phyloP scores from a whole-genome alignment of 345 rosid genomes.

The Hibiscus syriacus region DNA sequence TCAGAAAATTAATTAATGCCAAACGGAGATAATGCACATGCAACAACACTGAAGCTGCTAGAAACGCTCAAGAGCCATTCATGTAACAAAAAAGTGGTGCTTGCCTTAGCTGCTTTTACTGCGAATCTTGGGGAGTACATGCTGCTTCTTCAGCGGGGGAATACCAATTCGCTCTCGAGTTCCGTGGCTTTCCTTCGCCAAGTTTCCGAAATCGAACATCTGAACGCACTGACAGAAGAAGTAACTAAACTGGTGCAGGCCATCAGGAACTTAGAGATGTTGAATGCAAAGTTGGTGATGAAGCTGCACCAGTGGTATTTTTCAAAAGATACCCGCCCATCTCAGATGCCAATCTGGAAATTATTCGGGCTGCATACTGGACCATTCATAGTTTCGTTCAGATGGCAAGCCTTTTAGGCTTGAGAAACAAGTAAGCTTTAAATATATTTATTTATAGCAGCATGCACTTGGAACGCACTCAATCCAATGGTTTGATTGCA shows the following conservation, averaged over 20 bases:
- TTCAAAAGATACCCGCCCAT: conserved; percentile 27
- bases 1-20: no score
- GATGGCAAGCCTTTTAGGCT: conserved; percentile 44
- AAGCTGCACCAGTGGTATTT: conserved; percentile 51
- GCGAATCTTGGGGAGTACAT: conserved; percentile 35
- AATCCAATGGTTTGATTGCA: background rate
- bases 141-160: conserved; percentile 21
- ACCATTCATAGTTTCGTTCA: conserved; percentile 55
- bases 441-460: no score
- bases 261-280: conserved; percentile 39
- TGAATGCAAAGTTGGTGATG: conserved; percentile 37
- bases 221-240: conserved; percentile 23
- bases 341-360: conserved; percentile 28
- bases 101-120: conserved; percentile 43
- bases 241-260: conserved; percentile 30
- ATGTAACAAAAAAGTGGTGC: conserved; percentile 32
- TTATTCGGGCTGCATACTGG: conserved; percentile 84
- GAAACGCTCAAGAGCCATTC: no score
- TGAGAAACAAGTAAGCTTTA: conserved; percentile 50
- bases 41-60: no score
- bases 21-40: no score
- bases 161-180: conserved; percentile 25
- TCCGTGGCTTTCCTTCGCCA: conserved; percentile 35
- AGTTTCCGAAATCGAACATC: conserved; percentile 23
- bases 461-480: background rate